Conservation (phyloP, 1,284 basidiomycete genomes). For the Butyriboletus appendiculatus region DNA sequence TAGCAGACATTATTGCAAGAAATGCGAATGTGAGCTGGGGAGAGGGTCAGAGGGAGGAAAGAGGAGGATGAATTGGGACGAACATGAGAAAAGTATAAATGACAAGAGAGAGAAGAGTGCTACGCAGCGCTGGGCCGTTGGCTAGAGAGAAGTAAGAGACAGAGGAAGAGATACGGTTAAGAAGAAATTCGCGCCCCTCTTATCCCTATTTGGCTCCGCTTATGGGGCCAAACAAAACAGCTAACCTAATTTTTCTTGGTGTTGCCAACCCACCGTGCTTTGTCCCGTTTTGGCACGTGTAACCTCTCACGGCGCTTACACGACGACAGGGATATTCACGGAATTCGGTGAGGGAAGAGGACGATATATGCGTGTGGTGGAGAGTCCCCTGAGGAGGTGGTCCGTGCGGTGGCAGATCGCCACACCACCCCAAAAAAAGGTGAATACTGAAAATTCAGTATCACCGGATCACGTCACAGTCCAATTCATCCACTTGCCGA, state of each 20-base stretch:
- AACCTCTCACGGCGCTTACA: slow-evolving; percentile 2
- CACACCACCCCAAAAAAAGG: slow-evolving; percentile 14
- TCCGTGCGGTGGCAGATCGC: slow-evolving; percentile 36
- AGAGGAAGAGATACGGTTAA: slow-evolving; percentile 50
- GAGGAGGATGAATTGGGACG: slow-evolving; percentile 22
- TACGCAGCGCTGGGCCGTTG: slow-evolving; percentile 52
- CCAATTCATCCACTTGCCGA: slow-evolving; percentile 32
- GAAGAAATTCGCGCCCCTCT: slow-evolving; percentile 43
- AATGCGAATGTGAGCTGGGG: slow-evolving; percentile 51
- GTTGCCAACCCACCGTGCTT: slow-evolving; percentile 9
- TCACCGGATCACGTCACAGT: slow-evolving; percentile 37
- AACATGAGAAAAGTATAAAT: slow-evolving; percentile 49
- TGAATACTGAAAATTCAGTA: slow-evolving; percentile 1
- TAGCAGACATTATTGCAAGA: slow-evolving; percentile 78
- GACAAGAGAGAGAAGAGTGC: slow-evolving; percentile 52
- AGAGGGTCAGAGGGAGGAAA: slow-evolving; percentile 13
- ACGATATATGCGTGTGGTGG: not conserved
- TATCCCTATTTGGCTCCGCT: slow-evolving; percentile 54
- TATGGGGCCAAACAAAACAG: slow-evolving; percentile 41
- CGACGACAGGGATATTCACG: not conserved
- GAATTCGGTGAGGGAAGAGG: not conserved
- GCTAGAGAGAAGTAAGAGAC: slow-evolving; percentile 43
- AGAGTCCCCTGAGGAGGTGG: slow-evolving; percentile 14
- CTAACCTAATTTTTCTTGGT: slow-evolving; percentile 31
- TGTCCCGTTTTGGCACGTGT: slow-evolving; percentile 1